Conservation (phyloP, 805 yeast species). For the Pichia scutulata region DNA sequence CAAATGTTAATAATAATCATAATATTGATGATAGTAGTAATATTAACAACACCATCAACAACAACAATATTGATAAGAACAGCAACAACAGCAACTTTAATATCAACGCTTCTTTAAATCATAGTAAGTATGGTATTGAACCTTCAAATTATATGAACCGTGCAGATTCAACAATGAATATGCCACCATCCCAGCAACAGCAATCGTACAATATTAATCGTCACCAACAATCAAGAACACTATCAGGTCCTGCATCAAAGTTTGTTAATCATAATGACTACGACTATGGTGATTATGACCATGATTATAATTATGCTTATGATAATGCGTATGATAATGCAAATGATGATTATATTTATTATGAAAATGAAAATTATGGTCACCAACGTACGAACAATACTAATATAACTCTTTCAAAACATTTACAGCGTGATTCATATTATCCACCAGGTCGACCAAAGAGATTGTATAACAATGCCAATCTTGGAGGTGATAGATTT, state of each 20-base stretch:
- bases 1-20: background rate
- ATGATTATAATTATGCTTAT: background rate
- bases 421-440: background rate
- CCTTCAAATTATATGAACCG: slow-evolving; percentile 4
- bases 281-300: background rate
- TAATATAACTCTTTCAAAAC: background rate
- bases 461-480: background rate
- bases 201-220: background rate
- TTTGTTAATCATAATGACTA: background rate
- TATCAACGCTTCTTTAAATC: slow-evolving; percentile 5
- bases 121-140: slow-evolving; percentile 11
- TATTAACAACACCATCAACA: slow-evolving; percentile 14
- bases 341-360: background rate
- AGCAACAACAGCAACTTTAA: slow-evolving; percentile 18
- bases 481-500: background rate
- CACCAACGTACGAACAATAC: background rate
- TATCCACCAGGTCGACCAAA: background rate
- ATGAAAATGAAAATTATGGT: background rate
- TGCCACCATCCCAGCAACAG: background rate
- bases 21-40: slow-evolving; percentile 27
- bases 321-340: background rate
- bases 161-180: background rate
- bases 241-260: background rate
- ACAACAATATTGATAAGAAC: slow-evolving; percentile 22
- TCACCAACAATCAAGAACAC: background rate